Evolutionary conservation across 805 yeast species (phyloP).

Genomic region (Pichia pseudocactophila): DNA sequence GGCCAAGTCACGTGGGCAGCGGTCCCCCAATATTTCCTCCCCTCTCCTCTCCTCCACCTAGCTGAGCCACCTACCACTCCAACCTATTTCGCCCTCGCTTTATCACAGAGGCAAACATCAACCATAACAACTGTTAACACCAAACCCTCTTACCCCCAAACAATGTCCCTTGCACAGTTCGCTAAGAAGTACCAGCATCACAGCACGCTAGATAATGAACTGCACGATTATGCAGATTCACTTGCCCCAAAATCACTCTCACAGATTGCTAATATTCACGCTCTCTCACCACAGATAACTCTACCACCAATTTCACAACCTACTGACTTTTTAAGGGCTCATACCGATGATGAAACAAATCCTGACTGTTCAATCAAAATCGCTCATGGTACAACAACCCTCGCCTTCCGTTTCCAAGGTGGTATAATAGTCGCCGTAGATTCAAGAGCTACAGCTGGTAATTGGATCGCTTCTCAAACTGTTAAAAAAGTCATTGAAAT

Average conservation of each 20-base stretch:
- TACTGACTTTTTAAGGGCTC: conserved; percentile 90
- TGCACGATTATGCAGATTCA: conserved; percentile 14
- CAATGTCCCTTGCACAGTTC: conserved; percentile 26
- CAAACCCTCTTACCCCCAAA: no score
- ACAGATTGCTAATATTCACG: conserved; percentile 3
- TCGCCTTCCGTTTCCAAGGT: conserved; percentile 92
- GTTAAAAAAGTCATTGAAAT: conserved; percentile 96
- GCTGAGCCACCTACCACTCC: no score
- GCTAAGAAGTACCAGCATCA: conserved; percentile 22
- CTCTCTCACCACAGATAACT: conserved; percentile 51
- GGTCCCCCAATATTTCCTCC: no score
- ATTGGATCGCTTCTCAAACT: conserved; percentile 96
- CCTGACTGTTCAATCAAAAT: conserved; percentile 93
- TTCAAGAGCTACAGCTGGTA: conserved; percentile 96
- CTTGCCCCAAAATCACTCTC: conserved; percentile 1
- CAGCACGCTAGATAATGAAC: conserved; percentile 18
- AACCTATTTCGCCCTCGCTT: no score
- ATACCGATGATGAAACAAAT: conserved; percentile 88
- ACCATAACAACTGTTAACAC: no score
- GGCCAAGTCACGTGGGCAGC: no score
- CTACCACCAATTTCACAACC: conserved; percentile 85
- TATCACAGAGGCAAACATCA: no score
- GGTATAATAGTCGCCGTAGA: conserved; percentile 96
- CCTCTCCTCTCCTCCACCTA: no score
- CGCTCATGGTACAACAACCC: conserved; percentile 98